Conservation (phyloP, 768 basidiomycete species). For the Agrocybe chaxingu region DNA sequence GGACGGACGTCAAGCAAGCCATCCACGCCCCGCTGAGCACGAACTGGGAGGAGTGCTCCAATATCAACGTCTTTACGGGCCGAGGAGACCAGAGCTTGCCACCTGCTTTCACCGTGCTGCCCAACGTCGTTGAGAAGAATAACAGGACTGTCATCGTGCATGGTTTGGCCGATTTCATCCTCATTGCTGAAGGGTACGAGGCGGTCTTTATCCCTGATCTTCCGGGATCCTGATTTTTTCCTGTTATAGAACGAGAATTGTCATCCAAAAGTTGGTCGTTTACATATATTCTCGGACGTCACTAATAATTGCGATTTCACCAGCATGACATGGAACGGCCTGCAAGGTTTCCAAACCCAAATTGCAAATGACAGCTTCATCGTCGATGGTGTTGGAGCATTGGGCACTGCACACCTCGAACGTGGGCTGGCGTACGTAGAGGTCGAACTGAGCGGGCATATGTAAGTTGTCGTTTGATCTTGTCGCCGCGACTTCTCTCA, state of each 20-base stretch:
- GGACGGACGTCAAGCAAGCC: slow-evolving; percentile 61
- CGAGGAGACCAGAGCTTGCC: slow-evolving; percentile 59
- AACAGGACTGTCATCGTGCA: slow-evolving; percentile 66
- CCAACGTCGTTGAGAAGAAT: slow-evolving; percentile 75
- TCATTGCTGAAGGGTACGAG: slow-evolving; percentile 71
- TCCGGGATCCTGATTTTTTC: neutral
- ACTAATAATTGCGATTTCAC: neutral
- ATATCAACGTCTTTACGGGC: slow-evolving; percentile 53
- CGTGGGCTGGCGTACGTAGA: slow-evolving; percentile 68
- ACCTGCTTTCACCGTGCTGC: slow-evolving; percentile 61
- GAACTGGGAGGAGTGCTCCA: slow-evolving; percentile 62
- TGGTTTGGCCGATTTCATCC: slow-evolving; percentile 68
- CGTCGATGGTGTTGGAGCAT: slow-evolving; percentile 66
- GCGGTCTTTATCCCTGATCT: neutral
- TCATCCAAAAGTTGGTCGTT: slow-evolving; percentile 56
- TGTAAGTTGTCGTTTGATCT: slow-evolving; percentile 35
- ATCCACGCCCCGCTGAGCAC: slow-evolving; percentile 68
- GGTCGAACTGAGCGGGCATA: slow-evolving; percentile 68
- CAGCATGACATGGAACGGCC: slow-evolving; percentile 53
- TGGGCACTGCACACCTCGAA: slow-evolving; percentile 64
- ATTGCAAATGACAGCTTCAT: slow-evolving; percentile 65
- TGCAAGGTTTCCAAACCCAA: slow-evolving; percentile 73
- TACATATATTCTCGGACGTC: neutral
- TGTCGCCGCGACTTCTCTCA: neutral
- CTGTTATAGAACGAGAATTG: slow-evolving; percentile 47